A percentile compares a stretch with the other conserved stretches of the same genome.
These are phyloP conservation scores for Metschnikowia koreensis DNA, from an alignment of 805 yeast genomes.

Conservation along the genomic window DNA sequence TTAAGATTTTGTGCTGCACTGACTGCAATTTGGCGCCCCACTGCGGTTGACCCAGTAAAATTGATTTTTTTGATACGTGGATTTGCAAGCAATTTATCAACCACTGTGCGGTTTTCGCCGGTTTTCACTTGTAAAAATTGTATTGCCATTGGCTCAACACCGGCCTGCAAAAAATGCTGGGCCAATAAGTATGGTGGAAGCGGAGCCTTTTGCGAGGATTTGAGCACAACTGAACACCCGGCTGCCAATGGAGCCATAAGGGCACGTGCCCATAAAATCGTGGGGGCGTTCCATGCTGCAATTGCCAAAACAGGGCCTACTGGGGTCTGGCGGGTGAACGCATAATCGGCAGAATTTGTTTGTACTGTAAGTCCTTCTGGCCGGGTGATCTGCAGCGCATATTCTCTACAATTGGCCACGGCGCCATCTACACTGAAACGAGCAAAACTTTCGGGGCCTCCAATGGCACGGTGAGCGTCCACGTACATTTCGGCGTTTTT, in stretches of 20 bases:
- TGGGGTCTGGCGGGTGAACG: slow-evolving; percentile 36
- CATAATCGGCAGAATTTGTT: slow-evolving; percentile 18
- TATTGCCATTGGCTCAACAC: slow-evolving; percentile 36
- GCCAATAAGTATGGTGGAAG: slow-evolving; percentile 29
- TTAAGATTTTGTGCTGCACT: slow-evolving; percentile 37
- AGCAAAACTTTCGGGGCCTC: slow-evolving; percentile 10
- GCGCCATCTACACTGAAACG: slow-evolving; percentile 7
- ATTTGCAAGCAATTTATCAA: slow-evolving; percentile 27
- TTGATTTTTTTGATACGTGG: slow-evolving; percentile 34
- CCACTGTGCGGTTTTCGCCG: slow-evolving; percentile 23
- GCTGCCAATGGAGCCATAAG: slow-evolving; percentile 47
- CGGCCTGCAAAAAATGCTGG: slow-evolving; percentile 35
- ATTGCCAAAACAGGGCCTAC: slow-evolving; percentile 47
- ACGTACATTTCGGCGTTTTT: slow-evolving; percentile 9
- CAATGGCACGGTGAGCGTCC: slow-evolving; percentile 14
- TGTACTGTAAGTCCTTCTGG: slow-evolving; percentile 21
- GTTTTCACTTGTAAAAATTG: slow-evolving; percentile 34
- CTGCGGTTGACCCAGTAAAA: slow-evolving; percentile 46
- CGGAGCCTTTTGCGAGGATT: slow-evolving; percentile 42
- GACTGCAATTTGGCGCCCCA: slow-evolving; percentile 37
- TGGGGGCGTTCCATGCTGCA: slow-evolving; percentile 52
- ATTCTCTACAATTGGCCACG: slow-evolving; percentile 11
- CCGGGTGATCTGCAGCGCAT: slow-evolving; percentile 10
- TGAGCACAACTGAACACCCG: slow-evolving; percentile 46
- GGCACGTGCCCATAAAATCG: slow-evolving; percentile 37